phyloP scores from a whole-genome alignment of 2,329 filamentous ascomycete species.

The Clathrospora elynae region DNA sequence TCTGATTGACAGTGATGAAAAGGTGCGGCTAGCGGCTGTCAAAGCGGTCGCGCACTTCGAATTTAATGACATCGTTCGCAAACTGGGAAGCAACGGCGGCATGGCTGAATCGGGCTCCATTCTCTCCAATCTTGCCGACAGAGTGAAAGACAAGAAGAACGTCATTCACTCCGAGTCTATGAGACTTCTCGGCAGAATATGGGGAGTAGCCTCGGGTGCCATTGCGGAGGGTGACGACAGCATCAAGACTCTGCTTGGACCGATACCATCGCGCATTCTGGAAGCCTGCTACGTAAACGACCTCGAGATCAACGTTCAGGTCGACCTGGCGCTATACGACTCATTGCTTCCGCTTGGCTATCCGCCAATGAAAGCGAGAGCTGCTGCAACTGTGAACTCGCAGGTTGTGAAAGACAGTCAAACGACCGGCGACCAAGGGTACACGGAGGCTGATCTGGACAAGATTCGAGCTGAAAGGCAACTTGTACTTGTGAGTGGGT shows the following conservation, averaged over 20 bases:
- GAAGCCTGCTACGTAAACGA: conserved; percentile 92
- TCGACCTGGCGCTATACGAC: conserved; percentile 86
- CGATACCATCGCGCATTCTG: conserved; percentile 83
- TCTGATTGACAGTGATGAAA: conserved; percentile 86
- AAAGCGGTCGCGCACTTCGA: conserved; percentile 80
- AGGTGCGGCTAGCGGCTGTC: conserved; percentile 86
- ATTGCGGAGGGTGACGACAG: conserved; percentile 81
- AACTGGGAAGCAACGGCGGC: conserved; percentile 76
- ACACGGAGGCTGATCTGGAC: conserved; percentile 64
- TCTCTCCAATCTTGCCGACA: conserved; percentile 79
- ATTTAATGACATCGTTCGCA: conserved; percentile 79
- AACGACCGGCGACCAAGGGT: conserved; percentile 51
- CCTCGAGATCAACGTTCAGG: conserved; percentile 77
- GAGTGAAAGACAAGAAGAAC: conserved; percentile 83
- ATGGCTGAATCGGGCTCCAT: conserved; percentile 78
- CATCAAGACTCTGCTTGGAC: conserved; percentile 74
- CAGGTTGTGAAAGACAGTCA: conserved; percentile 68
- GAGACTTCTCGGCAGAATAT: conserved; percentile 80
- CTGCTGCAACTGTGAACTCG: conserved; percentile 56
- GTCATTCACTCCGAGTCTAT: conserved; percentile 85
- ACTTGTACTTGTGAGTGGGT: conserved; percentile 75
- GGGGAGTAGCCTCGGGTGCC: conserved; percentile 90
- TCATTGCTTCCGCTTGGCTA: conserved; percentile 87
- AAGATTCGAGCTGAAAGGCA: conserved; percentile 83
- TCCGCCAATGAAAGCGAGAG: conserved; percentile 69